Percentiles rank a stretch among this genome's conserved stretches.
These are phyloP conservation scores for Hevea brasiliensis DNA, from an alignment of 345 rosid genomes.

Conservation along the genomic window DNA sequence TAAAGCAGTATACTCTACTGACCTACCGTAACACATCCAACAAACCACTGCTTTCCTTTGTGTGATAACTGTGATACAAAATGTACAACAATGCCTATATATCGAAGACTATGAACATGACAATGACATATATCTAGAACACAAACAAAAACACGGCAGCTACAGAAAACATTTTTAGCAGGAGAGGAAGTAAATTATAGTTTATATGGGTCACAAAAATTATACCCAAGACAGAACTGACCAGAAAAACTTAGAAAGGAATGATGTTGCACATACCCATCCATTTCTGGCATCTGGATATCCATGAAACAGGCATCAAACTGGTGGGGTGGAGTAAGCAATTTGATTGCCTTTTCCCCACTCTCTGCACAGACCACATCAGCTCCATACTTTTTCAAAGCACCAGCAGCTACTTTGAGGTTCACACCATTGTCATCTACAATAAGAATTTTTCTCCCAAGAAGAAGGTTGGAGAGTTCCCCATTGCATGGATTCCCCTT, in stretches of 20 bases:
- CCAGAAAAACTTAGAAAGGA: not conserved
- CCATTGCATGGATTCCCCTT: conserved; percentile 55
- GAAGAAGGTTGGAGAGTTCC: conserved; percentile 68
- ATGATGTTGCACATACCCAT: conserved; percentile 58
- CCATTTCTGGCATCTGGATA: conserved; percentile 98
- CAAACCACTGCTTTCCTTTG: conserved; percentile 1
- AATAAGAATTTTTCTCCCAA: conserved; percentile 69
- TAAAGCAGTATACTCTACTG: not conserved
- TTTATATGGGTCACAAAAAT: not conserved
- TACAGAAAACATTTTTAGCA: not conserved
- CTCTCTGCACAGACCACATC: conserved; percentile 73
- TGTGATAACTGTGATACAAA: not conserved
- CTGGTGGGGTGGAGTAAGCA: conserved; percentile 70
- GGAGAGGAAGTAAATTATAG: not conserved
- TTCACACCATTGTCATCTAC: conserved; percentile 89
- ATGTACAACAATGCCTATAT: not conserved
- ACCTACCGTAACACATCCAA: not conserved
- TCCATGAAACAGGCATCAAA: conserved; percentile 99
- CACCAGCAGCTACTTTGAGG: conserved; percentile 88
- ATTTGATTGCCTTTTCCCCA: conserved; percentile 59
- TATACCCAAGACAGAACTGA: not conserved
- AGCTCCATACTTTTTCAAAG: conserved; percentile 89
- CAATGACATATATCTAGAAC: not conserved
- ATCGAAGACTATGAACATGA: not conserved
- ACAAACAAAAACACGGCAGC: not conserved